phyloP scores from a whole-genome alignment of 164 flowering plant species.

The Vitis cinerea region DNA sequence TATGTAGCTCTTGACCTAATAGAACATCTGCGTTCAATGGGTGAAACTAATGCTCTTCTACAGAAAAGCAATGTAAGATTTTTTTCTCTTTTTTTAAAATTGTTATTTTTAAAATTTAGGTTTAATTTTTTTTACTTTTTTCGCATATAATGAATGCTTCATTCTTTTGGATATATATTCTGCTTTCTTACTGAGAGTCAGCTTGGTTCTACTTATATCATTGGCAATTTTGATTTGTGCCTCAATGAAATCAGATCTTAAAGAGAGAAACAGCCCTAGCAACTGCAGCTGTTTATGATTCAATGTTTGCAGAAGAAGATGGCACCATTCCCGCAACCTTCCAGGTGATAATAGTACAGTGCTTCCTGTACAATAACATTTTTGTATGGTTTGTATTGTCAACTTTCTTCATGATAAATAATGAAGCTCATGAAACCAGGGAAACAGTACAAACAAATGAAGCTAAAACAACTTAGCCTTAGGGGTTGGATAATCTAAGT shows the following conservation, averaged over 20 bases:
- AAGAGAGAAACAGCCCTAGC: conserved; percentile 91
- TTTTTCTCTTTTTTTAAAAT: background rate
- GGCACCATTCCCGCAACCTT: conserved; percentile 94
- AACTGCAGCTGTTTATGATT: conserved; percentile 88
- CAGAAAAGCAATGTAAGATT: conserved; percentile 60
- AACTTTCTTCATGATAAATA: too few relatives aligned
- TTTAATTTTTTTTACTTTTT: background rate
- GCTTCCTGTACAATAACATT: conserved; percentile 1
- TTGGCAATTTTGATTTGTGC: background rate
- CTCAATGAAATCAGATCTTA: conserved; percentile 45
- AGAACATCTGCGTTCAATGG: conserved; percentile 94
- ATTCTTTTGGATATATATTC: background rate
- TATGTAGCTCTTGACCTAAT: conserved; percentile 79
- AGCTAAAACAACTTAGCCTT: too few relatives aligned
- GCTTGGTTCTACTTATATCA: background rate
- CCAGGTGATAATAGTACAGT: conserved; percentile 57
- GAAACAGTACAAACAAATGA: too few relatives aligned
- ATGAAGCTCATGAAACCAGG: too few relatives aligned
- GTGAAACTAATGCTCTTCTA: conserved; percentile 91
- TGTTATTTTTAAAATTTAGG: background rate
- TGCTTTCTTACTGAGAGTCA: background rate
- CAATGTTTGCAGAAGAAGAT: conserved; percentile 94
- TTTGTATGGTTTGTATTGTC: background rate
- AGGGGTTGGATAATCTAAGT: too few relatives aligned
- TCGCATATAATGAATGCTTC: background rate